Base-by-base conservation (phyloP, 495 filamentous ascomycete species). In the Amphirosellinia nigrospora region DNA sequence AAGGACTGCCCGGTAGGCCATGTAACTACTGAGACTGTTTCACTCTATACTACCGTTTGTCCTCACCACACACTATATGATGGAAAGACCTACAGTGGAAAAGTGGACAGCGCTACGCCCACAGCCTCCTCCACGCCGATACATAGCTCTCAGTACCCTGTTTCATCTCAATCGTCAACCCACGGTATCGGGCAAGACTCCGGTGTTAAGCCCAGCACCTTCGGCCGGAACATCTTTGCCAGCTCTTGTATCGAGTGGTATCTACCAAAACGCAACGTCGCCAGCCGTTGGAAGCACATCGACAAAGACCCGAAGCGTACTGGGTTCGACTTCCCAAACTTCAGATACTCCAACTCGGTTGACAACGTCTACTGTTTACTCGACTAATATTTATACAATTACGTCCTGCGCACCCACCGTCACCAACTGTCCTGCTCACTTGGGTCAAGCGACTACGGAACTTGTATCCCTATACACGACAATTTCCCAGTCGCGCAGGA, bases 381-480 rank as follows among this genome's bases (percentile, higher is more conserved):
- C 82, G 19, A 91, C 89, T 11, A 85, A 81, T 63, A 80, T 84
- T 72, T 80, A 86, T 67, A 90, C 89, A 7, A 80, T 89, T 73
- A 88, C 86, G 4, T 85, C 83, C 67, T 90, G 88, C 75, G 82
- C 83, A 9, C 76, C 89, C 1, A 84, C 79, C 8, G 85, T 90
- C n/a, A 87, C 85, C 64, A 77, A 88, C 74, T 91, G 89, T 80
- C 88, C 88, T 19, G 85, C 84, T 75, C 45, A 69, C 76, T 26
- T 87, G 78, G 56, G 86, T 81, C 70, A 82, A 64, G 83, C 88
- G 2, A 82, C 85, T 32, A 88, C 88, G 39, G 83, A 85, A 16
- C 82, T 86, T 28, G 82, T 89, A 72, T 76, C 87, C n/a, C 70
- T 89, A 71, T 86, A 83, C 41, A 91, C 89, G 26, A 90, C 89